Evolutionary conservation across 805 yeast genomes (phyloP).

Genomic region (Barnettozyma wickerhamii): DNA sequence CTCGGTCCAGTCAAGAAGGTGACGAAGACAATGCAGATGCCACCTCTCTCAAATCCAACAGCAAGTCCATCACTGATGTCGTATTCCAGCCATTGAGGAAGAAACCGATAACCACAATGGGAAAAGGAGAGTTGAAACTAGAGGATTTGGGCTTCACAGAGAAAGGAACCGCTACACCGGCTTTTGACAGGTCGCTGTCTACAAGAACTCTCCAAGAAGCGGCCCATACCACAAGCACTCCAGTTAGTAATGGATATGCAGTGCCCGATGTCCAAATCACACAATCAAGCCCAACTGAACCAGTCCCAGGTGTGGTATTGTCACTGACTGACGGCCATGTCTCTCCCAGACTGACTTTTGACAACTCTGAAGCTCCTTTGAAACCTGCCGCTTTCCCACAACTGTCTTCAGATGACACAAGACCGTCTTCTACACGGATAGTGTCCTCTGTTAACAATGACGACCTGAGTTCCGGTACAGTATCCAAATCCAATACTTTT

Average conservation of each 20-base stretch:
- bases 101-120: constrained; percentile 48
- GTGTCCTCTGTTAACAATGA: not conserved
- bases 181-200: constrained; percentile 4
- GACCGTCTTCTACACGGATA: not conserved
- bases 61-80: constrained; percentile 26
- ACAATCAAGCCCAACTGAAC: not conserved
- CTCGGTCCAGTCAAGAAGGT: constrained; percentile 1
- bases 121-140: constrained; percentile 48
- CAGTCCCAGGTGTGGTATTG: not conserved
- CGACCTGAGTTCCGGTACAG: not conserved
- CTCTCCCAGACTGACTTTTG: not conserved
- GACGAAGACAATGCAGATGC: constrained; percentile 8
- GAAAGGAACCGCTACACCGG: not conserved
- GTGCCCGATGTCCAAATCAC: not conserved
- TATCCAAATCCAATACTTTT: not conserved
- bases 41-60: not conserved
- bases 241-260: not conserved
- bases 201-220: not conserved
- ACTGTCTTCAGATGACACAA: not conserved
- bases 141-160: constrained; percentile 26
- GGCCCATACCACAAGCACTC: not conserved
- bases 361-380: not conserved
- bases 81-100: constrained; percentile 40
- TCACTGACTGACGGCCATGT: not conserved
- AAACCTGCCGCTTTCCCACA: not conserved